Base-by-base conservation (phyloP, 2,329 filamentous ascomycete genomes). In the Didymella glomerata region DNA sequence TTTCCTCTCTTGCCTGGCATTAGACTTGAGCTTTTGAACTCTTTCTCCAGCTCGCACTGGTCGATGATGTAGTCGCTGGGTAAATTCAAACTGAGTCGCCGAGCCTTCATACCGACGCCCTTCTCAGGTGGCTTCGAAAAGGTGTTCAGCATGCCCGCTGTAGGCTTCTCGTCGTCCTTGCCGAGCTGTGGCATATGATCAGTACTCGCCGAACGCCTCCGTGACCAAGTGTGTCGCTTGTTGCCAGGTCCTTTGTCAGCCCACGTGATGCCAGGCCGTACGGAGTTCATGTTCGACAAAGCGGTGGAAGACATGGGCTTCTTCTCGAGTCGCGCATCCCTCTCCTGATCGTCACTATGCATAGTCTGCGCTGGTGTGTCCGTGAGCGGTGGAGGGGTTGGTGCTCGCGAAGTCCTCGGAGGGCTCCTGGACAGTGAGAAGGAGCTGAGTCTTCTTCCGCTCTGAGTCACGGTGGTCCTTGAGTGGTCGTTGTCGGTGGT, bases 31-130 rank as follows among this genome's bases (percentile, higher is more conserved):
- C 72, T 90, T 61, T 89, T 87, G 67, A 88, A 94, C 67, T 93
- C 90, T 46, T 83, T 82, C 60, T 86, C 83, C 4, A 94, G 81
- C 50, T 91, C 88, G 25, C 83, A 88, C 10, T 88, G 84, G 61
- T 92, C 88, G 28, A 93, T 88, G 1, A 84, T 84, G 71, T 92
- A 91, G 66, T 92, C 88, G 66, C 92, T 90, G 1, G 89, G 89
- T 25, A 92, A 80, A 68, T 85, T 90, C 48, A 91, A 76, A 70
- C 90, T 93, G 79, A 94, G 82, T 49, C 90, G 87, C n/a, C 90
- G 85, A 28, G 91, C 88, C 79, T 93, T 94, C 74, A 91, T 84
- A 10, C 91, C 91, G 18, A 88, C 90, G 13, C 91, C 91, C 22
- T 85, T 84, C 51, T 88, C 87, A 1, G 91, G 89, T 1, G 71